These are phyloP conservation scores for Silybum marianum DNA, from an alignment of 129 eudicot species.

Conservation along the genomic window DNA sequence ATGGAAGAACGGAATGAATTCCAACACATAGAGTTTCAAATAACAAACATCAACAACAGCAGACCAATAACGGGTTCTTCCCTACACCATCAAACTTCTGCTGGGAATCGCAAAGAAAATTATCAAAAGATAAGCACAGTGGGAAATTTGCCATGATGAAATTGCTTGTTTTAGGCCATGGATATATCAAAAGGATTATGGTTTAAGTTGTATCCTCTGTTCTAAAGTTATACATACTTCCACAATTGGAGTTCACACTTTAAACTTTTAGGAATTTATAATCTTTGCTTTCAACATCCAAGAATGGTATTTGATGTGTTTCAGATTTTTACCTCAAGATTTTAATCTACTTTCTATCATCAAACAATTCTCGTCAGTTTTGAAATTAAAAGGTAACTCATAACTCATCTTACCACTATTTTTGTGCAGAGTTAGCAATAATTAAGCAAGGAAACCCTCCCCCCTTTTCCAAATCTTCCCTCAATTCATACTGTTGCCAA, in stretches of 20 bases:
- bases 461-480: no score
- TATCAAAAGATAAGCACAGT: no score
- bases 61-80: no score
- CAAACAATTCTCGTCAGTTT: background rate
- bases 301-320: background rate
- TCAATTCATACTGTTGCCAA: no score
- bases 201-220: background rate
- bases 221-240: background rate
- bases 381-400: background rate
- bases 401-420: no score
- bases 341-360: background rate
- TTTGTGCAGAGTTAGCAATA: background rate
- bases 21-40: constrained; percentile 6
- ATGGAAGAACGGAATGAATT: background rate
- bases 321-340: no score
- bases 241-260: background rate
- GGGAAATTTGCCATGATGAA: no score
- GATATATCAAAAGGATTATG: background rate
- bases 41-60: background rate
- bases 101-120: no score
- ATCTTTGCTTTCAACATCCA: background rate
- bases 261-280: background rate
- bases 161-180: background rate
- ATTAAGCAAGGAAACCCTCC: background rate
- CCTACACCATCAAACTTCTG: no score